Conservation (phyloP, 495 filamentous ascomycete genomes). For the Xylaria castorea region DNA sequence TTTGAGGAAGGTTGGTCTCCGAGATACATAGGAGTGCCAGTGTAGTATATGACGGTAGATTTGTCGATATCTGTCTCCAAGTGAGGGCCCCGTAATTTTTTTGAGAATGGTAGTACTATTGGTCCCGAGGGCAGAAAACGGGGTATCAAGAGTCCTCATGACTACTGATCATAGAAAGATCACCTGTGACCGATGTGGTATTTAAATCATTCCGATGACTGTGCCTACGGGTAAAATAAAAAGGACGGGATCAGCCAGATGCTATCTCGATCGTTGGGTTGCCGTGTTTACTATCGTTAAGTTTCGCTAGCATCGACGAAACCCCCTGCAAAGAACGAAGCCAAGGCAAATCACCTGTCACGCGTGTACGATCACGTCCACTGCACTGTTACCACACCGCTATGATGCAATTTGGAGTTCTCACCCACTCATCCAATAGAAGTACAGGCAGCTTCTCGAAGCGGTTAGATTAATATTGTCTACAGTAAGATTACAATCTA, state of each 20-base stretch:
- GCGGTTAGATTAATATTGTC: neutral
- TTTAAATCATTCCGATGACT: neutral
- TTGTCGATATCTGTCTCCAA: neutral
- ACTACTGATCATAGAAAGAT: neutral
- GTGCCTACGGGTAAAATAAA: neutral
- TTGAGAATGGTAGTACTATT: slow-evolving; percentile 2
- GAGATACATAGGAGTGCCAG: neutral
- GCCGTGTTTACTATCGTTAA: neutral
- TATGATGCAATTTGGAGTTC: slow-evolving; percentile 18
- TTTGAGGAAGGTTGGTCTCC: neutral
- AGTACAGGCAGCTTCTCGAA: neutral
- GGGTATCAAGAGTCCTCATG: neutral
- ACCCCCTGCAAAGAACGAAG: neutral
- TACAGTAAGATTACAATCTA: neutral
- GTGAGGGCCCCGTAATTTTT: neutral
- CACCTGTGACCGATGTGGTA: neutral
- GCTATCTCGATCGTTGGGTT: neutral
- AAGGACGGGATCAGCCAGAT: neutral
- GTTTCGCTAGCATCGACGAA: neutral
- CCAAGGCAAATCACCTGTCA: neutral
- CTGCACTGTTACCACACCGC: slow-evolving; percentile 8
- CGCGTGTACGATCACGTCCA: neutral
- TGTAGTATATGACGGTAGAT: neutral
- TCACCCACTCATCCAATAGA: slow-evolving; percentile 2
- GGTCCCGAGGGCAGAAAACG: slow-evolving; percentile 1